Evolutionary conservation across 139 green algal species (phyloP).

Genomic region (Chlorella sp.): DNA sequence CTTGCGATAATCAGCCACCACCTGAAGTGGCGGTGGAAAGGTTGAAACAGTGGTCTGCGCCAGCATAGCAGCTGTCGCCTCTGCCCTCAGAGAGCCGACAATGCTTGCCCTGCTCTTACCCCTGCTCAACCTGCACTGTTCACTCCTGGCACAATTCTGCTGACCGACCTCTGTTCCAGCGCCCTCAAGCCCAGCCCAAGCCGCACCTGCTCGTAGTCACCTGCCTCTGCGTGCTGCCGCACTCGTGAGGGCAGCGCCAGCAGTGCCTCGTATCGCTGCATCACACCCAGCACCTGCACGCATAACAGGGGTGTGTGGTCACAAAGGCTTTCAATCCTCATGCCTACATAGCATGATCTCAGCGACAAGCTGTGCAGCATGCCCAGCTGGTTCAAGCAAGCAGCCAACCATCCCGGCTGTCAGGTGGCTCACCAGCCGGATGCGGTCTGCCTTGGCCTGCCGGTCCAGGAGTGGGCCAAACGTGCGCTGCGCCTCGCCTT

Average conservation of each 20-base stretch:
- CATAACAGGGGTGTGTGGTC: background rate
- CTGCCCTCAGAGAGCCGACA: too few relatives aligned
- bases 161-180: too few relatives aligned
- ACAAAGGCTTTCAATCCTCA: too few relatives aligned
- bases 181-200: background rate
- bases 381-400: background rate
- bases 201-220: slow-evolving; percentile 61
- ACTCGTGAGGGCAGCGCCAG: slow-evolving; percentile 71
- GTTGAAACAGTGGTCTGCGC: too few relatives aligned
- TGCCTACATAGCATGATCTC: too few relatives aligned
- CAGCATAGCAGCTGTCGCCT: too few relatives aligned
- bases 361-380: too few relatives aligned
- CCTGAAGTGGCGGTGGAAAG: too few relatives aligned
- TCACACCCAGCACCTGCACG: slow-evolving; percentile 55
- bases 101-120: too few relatives aligned
- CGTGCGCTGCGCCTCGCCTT: slow-evolving; percentile 45
- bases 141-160: too few relatives aligned
- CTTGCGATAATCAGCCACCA: slow-evolving; percentile 54
- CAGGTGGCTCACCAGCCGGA: slow-evolving; percentile 35
- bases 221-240: slow-evolving; percentile 43
- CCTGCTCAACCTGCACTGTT: too few relatives aligned
- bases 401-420: too few relatives aligned
- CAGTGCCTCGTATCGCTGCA: slow-evolving; percentile 74
- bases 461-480: slow-evolving; percentile 70
- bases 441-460: slow-evolving; percentile 64